Evolutionary conservation across 2,329 filamentous ascomycete species (phyloP), one percentile per base, ranked within the genome.

Genomic region (Fonsecaea pedrosoi): DNA sequence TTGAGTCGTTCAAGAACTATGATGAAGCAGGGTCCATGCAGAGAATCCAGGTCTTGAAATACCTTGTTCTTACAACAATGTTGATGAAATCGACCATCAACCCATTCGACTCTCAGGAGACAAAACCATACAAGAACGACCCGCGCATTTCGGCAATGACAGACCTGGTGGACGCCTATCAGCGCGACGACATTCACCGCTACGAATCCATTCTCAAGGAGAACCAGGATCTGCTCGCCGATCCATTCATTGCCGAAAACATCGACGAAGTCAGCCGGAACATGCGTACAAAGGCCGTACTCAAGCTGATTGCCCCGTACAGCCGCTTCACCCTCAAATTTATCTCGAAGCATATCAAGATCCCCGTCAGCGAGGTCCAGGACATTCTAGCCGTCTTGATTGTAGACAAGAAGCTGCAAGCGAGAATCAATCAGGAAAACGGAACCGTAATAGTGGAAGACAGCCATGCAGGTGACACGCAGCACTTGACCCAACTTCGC

Each of bases 21-120:
- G 95, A 99, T 77, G 95, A 99, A 82, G 95, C 95, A 48, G 95
- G 95, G 54, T 97, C 94, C 32, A 86, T 97, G 74, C 94, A 98
- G 79, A 89, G 95, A 56, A 98, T 98, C 73, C 94, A 98, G 79
- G 95, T 98, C 15, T 87, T 99, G 73, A 98, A 97, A 81, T 99
- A 99, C 76, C 86, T 99, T 35, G 90, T 99, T 35, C 86, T 99
- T 67, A 94, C 94, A 32, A 98, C 94, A 50, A 98, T 99, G 95
- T 84, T 99, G 66, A 97, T 97, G 92, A 94, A 94, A 77, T 97
- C 94, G 48, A 89, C 96, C 78, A 99, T 99, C 86, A 98, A 98
- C 78, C 95, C 95, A 0, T 98, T 99, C 78, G 94, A 98, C 79
- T 97, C 94, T 8, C 95, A 98, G 78, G 95, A 99, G 82, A 98